Evolutionary conservation across 2,329 filamentous ascomycete genomes (phyloP).

Genomic region (Rhynchosporium secalis): DNA sequence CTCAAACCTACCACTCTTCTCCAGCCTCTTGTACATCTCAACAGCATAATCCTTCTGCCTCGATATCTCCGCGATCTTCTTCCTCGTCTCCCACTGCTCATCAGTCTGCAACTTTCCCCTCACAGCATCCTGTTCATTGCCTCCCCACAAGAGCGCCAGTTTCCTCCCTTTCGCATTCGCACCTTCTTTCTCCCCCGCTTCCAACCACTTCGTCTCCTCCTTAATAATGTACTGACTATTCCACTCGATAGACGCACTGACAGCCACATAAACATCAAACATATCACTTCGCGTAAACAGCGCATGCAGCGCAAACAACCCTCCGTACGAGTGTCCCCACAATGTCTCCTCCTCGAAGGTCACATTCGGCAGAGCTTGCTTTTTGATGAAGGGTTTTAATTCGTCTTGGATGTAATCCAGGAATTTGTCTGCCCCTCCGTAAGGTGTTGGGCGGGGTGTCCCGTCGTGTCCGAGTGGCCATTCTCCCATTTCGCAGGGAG

Average conservation of each 20-base stretch:
- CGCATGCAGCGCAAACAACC: slow-evolving; percentile 9
- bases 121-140: slow-evolving; percentile 9
- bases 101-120: background rate
- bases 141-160: slow-evolving; percentile 11
- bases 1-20: slow-evolving; percentile 1
- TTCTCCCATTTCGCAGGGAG: slow-evolving; percentile 3
- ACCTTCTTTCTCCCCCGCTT: background rate
- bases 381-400: slow-evolving; percentile 12
- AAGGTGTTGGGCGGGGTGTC: background rate
- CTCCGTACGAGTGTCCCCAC: slow-evolving; percentile 15
- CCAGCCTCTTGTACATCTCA: slow-evolving; percentile 8
- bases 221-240: slow-evolving; percentile 5
- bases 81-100: slow-evolving; percentile 10
- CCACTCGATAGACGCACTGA: slow-evolving; percentile 13
- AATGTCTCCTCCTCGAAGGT: background rate
- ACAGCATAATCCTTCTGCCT: slow-evolving; percentile 3
- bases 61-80: background rate
- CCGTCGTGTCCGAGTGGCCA: slow-evolving; percentile 6
- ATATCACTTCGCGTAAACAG: slow-evolving; percentile 11
- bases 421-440: slow-evolving; percentile 13
- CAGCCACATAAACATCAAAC: slow-evolving; percentile 14
- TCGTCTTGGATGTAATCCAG: slow-evolving; percentile 12
- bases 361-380: background rate
- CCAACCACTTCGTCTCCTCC: slow-evolving; percentile 5
- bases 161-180: background rate